Conservation (phyloP, 78 protist species). For the Capsaspora owczarzaki region DNA sequence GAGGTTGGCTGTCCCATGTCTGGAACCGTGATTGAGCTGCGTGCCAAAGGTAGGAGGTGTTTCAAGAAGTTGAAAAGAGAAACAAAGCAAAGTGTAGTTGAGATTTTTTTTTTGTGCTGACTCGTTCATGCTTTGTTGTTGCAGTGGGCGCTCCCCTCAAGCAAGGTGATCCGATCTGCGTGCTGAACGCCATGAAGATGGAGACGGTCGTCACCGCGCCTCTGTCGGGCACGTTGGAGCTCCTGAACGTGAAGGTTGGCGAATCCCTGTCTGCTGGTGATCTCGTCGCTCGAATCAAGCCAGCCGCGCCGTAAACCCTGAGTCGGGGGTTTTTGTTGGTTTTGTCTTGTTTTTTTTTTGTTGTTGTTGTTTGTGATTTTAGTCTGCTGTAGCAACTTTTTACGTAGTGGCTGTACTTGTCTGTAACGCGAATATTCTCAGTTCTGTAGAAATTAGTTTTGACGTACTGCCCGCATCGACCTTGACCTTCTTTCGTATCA, state of each 20-base stretch:
- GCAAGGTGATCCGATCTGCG: constrained; percentile 47
- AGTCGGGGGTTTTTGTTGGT: too few relatives aligned
- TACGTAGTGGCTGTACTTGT: too few relatives aligned
- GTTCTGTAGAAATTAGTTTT: too few relatives aligned
- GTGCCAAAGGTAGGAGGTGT: constrained; percentile 19
- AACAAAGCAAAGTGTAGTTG: background rate
- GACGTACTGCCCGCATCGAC: too few relatives aligned
- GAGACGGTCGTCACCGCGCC: constrained; percentile 33
- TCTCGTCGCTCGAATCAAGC: too few relatives aligned
- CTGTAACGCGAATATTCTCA: too few relatives aligned
- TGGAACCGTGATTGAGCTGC: constrained; percentile 45
- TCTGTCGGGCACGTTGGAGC: background rate
- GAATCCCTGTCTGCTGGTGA: background rate
- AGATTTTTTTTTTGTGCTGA: too few relatives aligned
- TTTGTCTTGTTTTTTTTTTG: too few relatives aligned
- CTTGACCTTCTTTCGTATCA: too few relatives aligned
- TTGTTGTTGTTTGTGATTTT: too few relatives aligned
- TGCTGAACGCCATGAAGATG: constrained; percentile 82
- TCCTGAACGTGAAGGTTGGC: background rate
- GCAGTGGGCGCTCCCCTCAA: constrained; percentile 37
- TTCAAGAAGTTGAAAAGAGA: background rate
- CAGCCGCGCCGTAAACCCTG: too few relatives aligned
- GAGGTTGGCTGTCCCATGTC: constrained; percentile 74
- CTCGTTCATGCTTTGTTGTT: constrained; percentile 1
- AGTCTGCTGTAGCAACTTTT: too few relatives aligned